Conservation (phyloP, 768 basidiomycete species). For the Leucosporidium creatinivorum region DNA sequence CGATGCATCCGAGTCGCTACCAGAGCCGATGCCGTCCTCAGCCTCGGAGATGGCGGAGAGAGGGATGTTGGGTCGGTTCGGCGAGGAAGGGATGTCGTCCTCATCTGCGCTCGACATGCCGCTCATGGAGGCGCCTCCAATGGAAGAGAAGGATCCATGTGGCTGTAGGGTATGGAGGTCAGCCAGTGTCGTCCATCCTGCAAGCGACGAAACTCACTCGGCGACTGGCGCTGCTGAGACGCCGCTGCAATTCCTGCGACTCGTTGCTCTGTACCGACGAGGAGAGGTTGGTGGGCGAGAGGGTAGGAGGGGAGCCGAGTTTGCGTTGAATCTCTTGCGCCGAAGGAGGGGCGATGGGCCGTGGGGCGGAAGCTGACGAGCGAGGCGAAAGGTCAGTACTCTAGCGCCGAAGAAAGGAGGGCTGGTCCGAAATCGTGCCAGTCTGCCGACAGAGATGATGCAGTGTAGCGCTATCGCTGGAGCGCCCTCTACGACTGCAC, state of each 20-base stretch:
- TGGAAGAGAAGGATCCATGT: not conserved
- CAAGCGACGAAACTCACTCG: not conserved
- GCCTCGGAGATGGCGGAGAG: slow-evolving; percentile 28
- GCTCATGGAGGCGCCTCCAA: not conserved
- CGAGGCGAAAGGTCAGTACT: no score
- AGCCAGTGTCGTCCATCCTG: no score
- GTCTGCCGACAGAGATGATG: no score
- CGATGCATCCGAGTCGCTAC: slow-evolving; percentile 25
- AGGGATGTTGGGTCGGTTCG: not conserved
- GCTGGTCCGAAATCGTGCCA: no score
- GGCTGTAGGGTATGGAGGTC: not conserved
- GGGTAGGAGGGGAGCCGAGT: slow-evolving; percentile 46
- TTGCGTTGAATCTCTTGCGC: slow-evolving; percentile 81
- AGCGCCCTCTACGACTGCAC: no score
- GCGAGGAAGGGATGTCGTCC: slow-evolving; percentile 6
- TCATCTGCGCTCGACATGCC: not conserved
- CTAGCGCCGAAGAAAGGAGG: no score
- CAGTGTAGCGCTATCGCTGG: no score
- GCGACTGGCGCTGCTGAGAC: slow-evolving; percentile 14
- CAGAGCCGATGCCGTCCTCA: slow-evolving; percentile 15
- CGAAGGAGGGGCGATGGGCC: slow-evolving; percentile 59
- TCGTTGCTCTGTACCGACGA: not conserved
- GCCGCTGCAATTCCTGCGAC: slow-evolving; percentile 5
- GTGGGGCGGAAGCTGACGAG: slow-evolving; percentile 15
- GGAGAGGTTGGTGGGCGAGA: not conserved